Base-by-base conservation (phyloP, 1,284 basidiomycete genomes). In the Peniophora sp. region DNA sequence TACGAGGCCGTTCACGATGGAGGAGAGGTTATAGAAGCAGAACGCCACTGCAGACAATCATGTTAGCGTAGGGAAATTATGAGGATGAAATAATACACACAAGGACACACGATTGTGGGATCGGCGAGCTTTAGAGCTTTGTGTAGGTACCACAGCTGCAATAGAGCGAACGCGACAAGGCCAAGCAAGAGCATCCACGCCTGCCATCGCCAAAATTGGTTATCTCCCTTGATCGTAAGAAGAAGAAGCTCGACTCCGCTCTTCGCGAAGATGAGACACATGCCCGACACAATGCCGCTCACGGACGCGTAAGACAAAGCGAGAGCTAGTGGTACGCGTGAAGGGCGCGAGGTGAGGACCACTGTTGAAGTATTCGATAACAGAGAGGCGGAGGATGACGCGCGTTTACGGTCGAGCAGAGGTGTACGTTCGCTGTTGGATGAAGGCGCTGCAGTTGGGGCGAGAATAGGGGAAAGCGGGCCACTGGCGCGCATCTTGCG, bases 21-120 rank as follows among this genome's bases (percentile, higher is more conserved):
- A 93, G 3, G 92, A 92, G 8, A 95, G 69, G 62, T 97, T 97
- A 71, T 97, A 98, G 66, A 94, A 93, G 68, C 93, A 97, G 67
- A 97, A 98, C 2, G 94, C 93, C 59, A 94, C 85, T 88, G 58
- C 24, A 50, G 43, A 14, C 34, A 45, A 45, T 22, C 19, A 49
- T 39, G 12, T 10, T 6, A 8, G 48, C 38, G 48, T 27, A 48
- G 52, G 34, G 25, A 27, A 36, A 10, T 35, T 22, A 41, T 20
- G 23, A 20, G 44, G 25, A 51, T 44, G 14, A 39, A 45, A 14
- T 45, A 39, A 49, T 3, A 77, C 85, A 68, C 62, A 89, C 85
- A 79, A 23, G 95, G 95, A 66, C 93, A 97, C 43, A 97, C 88
- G 47, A 97, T 70, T 0, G 92, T 94, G 0, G 95, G 95, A 58